Evolutionary conservation across 2,329 filamentous ascomycete genomes (phyloP).

Genomic region (Dactylellina sp.): DNA sequence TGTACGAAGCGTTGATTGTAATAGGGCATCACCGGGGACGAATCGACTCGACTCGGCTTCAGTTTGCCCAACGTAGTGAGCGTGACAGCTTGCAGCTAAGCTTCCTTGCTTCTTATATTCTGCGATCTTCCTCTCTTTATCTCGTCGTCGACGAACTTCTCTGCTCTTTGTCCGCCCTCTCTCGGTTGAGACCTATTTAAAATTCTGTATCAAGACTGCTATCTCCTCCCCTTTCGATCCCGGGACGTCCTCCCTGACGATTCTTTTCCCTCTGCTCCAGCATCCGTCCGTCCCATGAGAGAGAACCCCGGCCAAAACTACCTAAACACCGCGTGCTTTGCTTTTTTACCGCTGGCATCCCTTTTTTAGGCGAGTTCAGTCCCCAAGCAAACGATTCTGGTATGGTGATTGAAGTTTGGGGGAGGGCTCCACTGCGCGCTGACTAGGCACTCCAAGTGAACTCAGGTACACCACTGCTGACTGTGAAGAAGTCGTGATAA

Average conservation of each 20-base stretch:
- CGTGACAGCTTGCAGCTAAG: too few species aligned
- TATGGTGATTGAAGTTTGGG: constrained; percentile 54
- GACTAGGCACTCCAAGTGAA: constrained; percentile 50
- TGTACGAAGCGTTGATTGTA: constrained; percentile 19
- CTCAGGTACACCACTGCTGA: constrained; percentile 38
- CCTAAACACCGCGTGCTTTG: constrained; percentile 26
- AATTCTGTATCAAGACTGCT: constrained; percentile 18
- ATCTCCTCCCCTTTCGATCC: constrained; percentile 51
- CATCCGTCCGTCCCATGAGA: constrained; percentile 50
- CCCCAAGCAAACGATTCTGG: constrained; percentile 21
- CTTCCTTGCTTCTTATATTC: constrained; percentile 44
- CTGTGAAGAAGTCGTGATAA: constrained; percentile 31
- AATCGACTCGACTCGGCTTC: not conserved
- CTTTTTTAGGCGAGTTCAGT: constrained; percentile 53
- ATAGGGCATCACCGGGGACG: not conserved
- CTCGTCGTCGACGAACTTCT: not conserved
- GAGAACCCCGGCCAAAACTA: constrained; percentile 31
- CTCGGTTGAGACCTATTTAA: constrained; percentile 28
- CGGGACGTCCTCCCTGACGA: constrained; percentile 43
- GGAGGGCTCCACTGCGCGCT: constrained; percentile 43
- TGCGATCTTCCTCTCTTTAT: constrained; percentile 13
- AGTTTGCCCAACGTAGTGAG: too few species aligned
- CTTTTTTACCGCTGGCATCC: constrained; percentile 49
- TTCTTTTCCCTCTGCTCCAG: constrained; percentile 35
- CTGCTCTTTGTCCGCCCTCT: constrained; percentile 24